A percentile compares a stretch with the other conserved stretches of the same genome.
Conservation (phyloP, 805 yeast genomes). For the Hanseniaspora osmophila region DNA sequence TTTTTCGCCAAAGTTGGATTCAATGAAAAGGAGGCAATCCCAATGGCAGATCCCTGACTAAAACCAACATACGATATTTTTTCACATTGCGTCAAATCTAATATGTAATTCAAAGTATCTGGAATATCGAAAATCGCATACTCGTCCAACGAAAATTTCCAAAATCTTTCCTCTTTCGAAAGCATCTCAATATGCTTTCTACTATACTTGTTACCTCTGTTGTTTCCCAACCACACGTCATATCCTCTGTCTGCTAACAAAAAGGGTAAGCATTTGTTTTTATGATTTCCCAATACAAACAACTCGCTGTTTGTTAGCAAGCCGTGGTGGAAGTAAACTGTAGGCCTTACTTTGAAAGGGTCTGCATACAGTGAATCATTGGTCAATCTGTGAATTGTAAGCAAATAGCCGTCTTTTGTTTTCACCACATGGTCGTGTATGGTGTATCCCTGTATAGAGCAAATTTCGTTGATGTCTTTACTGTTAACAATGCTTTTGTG, state of each 20-base stretch:
- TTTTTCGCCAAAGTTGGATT: conserved; percentile 41
- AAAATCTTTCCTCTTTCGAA: conserved; percentile 33
- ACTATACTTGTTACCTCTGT: conserved; percentile 75
- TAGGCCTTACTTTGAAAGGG: conserved; percentile 11
- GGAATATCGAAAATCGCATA: conserved; percentile 79
- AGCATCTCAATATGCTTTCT: conserved; percentile 15
- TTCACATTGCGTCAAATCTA: conserved; percentile 30
- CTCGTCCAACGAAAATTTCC: conserved; percentile 79
- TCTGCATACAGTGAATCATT: background rate
- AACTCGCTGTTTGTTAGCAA: conserved; percentile 65
- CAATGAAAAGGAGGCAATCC: conserved; percentile 56
- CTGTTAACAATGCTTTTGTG: conserved; percentile 12
- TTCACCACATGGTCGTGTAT: conserved; percentile 53
- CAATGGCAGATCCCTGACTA: conserved; percentile 80
- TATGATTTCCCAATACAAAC: conserved; percentile 32
- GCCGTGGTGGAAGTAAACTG: conserved; percentile 74
- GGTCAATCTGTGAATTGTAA: conserved; percentile 48
- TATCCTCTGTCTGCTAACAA: conserved; percentile 66
- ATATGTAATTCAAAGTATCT: conserved; percentile 53
- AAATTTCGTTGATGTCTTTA: conserved; percentile 35
- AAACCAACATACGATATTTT: conserved; percentile 60
- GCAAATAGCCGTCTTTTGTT: conserved; percentile 55
- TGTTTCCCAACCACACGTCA: conserved; percentile 92
- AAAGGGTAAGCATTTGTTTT: conserved; percentile 46
- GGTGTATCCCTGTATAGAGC: conserved; percentile 44